Conservation (phyloP, 1,139 yeast genomes). For the Sugiyamaella xylanicola region DNA sequence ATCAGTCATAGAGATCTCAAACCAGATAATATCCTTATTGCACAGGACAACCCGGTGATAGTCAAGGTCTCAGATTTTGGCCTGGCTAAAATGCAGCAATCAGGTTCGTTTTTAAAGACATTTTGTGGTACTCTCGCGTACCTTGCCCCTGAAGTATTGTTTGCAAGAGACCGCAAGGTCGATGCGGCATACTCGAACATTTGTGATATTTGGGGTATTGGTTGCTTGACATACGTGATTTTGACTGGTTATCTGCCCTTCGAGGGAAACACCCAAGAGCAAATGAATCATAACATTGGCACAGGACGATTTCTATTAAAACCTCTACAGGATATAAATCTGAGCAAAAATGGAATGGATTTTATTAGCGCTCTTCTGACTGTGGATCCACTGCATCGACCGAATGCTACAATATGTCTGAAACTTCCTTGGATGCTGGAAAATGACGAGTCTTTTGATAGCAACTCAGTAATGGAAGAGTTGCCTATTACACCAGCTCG, state of each 20-base stretch:
- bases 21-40: constrained; percentile 83
- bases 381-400: constrained; percentile 70
- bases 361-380: constrained; percentile 70
- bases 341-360: constrained; percentile 64
- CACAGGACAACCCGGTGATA: constrained; percentile 85
- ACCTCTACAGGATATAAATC: constrained; percentile 67
- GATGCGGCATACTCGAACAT: constrained; percentile 63
- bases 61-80: constrained; percentile 95
- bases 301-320: constrained; percentile 79
- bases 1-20: constrained; percentile 93
- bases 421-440: constrained; percentile 64
- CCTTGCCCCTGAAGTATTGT: constrained; percentile 91
- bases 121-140: constrained; percentile 91
- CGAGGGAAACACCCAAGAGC: constrained; percentile 88
- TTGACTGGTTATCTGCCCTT: constrained; percentile 92
- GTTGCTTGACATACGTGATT: constrained; percentile 87
- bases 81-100: constrained; percentile 76
- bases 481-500: neutral
- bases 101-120: constrained; percentile 78
- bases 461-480: neutral
- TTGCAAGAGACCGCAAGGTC: constrained; percentile 53
- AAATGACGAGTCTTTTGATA: constrained; percentile 29
- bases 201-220: constrained; percentile 96
- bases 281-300: constrained; percentile 72
- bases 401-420: constrained; percentile 73